Percentiles rank a stretch among this genome's conserved stretches.
Conservation (phyloP, 768 basidiomycete genomes). For the Infundibulicybe gibba region DNA sequence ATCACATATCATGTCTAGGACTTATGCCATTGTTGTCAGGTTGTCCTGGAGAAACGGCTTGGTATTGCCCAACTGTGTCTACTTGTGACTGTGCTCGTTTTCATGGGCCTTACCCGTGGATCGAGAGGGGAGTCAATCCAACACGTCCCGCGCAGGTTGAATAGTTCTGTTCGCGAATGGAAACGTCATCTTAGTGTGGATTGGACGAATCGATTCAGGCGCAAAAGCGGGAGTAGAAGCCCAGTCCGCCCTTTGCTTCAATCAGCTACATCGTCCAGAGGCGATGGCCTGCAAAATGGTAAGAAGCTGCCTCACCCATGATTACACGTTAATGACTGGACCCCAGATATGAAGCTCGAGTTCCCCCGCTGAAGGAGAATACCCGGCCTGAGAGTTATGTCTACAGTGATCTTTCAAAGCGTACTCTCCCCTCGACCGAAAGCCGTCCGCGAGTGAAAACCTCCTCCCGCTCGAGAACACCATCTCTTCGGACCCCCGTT, state of each 20-base stretch:
- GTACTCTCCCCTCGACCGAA: neutral
- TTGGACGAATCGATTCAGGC: constrained; percentile 36
- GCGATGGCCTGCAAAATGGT: constrained; percentile 12
- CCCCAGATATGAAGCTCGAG: constrained; percentile 9
- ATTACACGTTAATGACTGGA: neutral
- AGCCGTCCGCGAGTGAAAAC: neutral
- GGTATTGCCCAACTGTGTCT: constrained; percentile 86
- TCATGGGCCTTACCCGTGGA: constrained; percentile 84
- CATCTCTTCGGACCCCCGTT: constrained; percentile 20
- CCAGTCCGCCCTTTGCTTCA: constrained; percentile 5
- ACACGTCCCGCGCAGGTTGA: constrained; percentile 16
- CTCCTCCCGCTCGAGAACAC: constrained; percentile 21
- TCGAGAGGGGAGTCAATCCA: constrained; percentile 38
- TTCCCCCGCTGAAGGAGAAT: constrained; percentile 1
- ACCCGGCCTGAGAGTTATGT: constrained; percentile 1
- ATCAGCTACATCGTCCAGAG: constrained; percentile 24
- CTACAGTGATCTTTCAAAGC: constrained; percentile 1
- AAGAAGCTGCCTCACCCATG: constrained; percentile 4
- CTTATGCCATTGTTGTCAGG: constrained; percentile 33
- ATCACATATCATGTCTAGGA: neutral
- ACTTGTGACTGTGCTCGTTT: constrained; percentile 77
- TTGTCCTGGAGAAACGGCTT: constrained; percentile 84
- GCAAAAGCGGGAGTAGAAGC: constrained; percentile 16
- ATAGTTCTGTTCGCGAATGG: constrained; percentile 46
- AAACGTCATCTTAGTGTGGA: constrained; percentile 54